Percentiles rank a stretch among this genome's conserved stretches.
phyloP scores from a whole-genome alignment of 2,329 filamentous ascomycete genomes.

The Trichoderma sp. region DNA sequence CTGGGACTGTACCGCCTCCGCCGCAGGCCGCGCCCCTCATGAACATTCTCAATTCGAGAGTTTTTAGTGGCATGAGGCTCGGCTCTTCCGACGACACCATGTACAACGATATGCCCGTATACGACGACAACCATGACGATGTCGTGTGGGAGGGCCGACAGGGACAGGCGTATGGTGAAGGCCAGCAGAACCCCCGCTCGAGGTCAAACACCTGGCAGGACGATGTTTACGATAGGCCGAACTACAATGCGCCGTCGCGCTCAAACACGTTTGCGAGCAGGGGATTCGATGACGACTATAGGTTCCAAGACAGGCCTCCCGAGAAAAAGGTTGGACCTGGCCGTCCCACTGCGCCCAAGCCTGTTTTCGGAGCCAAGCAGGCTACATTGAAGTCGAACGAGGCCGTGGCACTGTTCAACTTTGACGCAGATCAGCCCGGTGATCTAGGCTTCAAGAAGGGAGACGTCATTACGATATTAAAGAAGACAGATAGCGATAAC shows the following conservation, averaged over 20 bases:
- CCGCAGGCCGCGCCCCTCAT: slow-evolving; percentile 81
- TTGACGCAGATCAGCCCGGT: slow-evolving; percentile 89
- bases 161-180: slow-evolving; percentile 69
- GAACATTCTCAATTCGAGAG: slow-evolving; percentile 77
- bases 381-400: slow-evolving; percentile 66
- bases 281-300: slow-evolving; percentile 49
- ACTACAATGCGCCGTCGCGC: slow-evolving; percentile 41
- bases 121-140: slow-evolving; percentile 78
- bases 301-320: slow-evolving; percentile 47
- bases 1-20: slow-evolving; percentile 73
- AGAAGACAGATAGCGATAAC: slow-evolving; percentile 88
- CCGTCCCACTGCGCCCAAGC: slow-evolving; percentile 84
- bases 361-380: slow-evolving; percentile 65
- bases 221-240: slow-evolving; percentile 66
- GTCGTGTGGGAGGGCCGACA: slow-evolving; percentile 77
- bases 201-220: slow-evolving; percentile 73
- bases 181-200: slow-evolving; percentile 39
- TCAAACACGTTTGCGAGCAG: slow-evolving; percentile 50
- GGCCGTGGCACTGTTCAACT: slow-evolving; percentile 87
- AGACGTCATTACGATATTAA: slow-evolving; percentile 89
- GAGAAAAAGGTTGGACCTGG: slow-evolving; percentile 59
- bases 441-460: slow-evolving; percentile 97
- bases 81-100: slow-evolving; percentile 57
- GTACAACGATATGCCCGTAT: slow-evolving; percentile 93
- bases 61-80: slow-evolving; percentile 67